Base-by-base conservation (phyloP, 1,139 yeast genomes). In the Nadsonia commutata region DNA sequence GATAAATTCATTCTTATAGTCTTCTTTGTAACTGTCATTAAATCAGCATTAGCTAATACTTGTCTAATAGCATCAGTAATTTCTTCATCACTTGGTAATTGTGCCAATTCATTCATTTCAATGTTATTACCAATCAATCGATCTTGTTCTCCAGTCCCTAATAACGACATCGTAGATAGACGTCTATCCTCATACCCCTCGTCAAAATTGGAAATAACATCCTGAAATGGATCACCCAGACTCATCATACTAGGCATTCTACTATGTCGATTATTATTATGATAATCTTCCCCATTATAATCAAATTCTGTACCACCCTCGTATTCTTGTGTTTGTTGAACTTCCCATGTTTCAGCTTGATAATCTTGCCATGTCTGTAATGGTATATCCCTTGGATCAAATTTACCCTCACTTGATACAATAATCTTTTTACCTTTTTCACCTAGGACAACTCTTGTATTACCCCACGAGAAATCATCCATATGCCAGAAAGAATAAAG, bases 401-500 rank as follows among this genome's bases (percentile, higher is more conserved):
- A 66, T 45, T 55, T 57, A 37, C 67, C 69, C 46, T 64, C 70
- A 18, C 54, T 57, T n/a, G 59, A 51, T 11, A 64, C 51, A 22
- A 64, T 52, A 46, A 54, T 46, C 50, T 60, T 55, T 44, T 63
- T 60, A 38, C 68, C 68, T 50, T 63, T 63, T 44, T 65, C 70
- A 16, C 68, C 69, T 31, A 58, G 51, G 11, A 65, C 68, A 42
- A 66, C 59, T 40, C 70, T 65, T n/a, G 70, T 65, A 49, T 58
- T 62, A 49, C 70, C 70, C 70, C 70, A 65, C 2, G 67, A 61
- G 57, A 65, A 65, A 51, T 66, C 69, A 45, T 65, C 70, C 70
- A 65, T 65, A 49, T 61, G 52, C 70, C 70, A 65, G 55, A 65
- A 65, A 7, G 70, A 56, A 46, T 65, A 65, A 23, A 65, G 49